A percentile compares a stretch with the other conserved stretches of the same genome.
Evolutionary conservation across 2,329 filamentous ascomycete species (phyloP).

Genomic region (Fusarium sarcochroum): DNA sequence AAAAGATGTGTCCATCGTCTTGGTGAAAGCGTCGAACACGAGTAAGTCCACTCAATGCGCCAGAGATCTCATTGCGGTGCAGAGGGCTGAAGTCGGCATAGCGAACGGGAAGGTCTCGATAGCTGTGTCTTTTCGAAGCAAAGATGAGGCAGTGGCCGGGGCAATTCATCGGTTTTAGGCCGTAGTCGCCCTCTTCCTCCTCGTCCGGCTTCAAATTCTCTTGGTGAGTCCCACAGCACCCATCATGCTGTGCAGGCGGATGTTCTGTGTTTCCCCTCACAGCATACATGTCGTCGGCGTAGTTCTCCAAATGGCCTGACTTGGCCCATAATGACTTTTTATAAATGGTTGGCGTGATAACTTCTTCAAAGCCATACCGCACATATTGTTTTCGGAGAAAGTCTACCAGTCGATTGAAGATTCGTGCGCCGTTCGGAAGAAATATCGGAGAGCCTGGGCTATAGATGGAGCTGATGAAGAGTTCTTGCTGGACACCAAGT

Average conservation of each 20-base stretch:
- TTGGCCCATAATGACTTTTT: constrained; percentile 89
- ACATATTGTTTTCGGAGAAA: constrained; percentile 89
- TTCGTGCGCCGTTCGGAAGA: constrained; percentile 82
- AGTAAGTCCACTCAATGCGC: constrained; percentile 84
- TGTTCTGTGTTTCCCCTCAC: constrained; percentile 69
- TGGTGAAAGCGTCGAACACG: constrained; percentile 90
- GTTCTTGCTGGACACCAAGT: constrained; percentile 75
- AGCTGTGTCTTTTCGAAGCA: constrained; percentile 78
- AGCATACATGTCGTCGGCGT: constrained; percentile 92
- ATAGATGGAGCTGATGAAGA: constrained; percentile 84
- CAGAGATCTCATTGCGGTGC: constrained; percentile 89
- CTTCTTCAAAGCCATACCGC: constrained; percentile 88
- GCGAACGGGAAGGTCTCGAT: constrained; percentile 84
- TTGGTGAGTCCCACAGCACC: constrained; percentile 53
- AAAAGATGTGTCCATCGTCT: constrained; percentile 93
- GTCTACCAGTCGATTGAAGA: constrained; percentile 86
- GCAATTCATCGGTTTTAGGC: constrained; percentile 94
- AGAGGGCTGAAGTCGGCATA: constrained; percentile 90
- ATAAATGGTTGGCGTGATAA: constrained; percentile 91
- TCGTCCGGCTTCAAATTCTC: constrained; percentile 55
- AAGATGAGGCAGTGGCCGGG: constrained; percentile 91
- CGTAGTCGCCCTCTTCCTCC: constrained; percentile 79
- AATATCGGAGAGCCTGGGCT: constrained; percentile 90
- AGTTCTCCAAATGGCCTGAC: constrained; percentile 90
- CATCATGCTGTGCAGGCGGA: constrained; percentile 17